Percentiles rank a stretch among this genome's conserved stretches.
Evolutionary conservation across 169 alveolate species (phyloP).

Genomic region (Plasmodium malariae): DNA sequence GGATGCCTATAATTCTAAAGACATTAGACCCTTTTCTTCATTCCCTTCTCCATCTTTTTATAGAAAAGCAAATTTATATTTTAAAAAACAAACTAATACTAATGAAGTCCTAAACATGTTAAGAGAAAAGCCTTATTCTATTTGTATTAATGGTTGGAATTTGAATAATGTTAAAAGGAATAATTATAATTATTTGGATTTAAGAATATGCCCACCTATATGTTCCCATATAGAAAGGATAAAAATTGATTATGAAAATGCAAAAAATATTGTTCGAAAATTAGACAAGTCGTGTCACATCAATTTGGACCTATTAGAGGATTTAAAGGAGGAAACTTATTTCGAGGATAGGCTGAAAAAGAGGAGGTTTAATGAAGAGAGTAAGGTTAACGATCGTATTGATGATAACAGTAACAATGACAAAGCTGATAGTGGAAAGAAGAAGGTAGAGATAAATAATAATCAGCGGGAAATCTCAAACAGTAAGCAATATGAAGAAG

Average conservation of each 20-base stretch:
- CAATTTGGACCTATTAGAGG: not conserved
- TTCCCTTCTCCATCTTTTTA: constrained; percentile 20
- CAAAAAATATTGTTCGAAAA: constrained; percentile 33
- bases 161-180: constrained; percentile 46
- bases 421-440: not conserved
- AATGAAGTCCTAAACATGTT: not conserved
- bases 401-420: not conserved
- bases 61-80: constrained; percentile 61
- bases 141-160: constrained; percentile 22
- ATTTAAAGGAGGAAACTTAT: constrained; percentile 10
- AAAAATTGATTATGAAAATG: constrained; percentile 50
- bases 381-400: not conserved
- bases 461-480: not conserved
- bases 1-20: constrained; percentile 46
- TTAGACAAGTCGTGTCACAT: constrained; percentile 54
- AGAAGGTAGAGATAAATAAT: not conserved
- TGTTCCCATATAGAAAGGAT: constrained; percentile 61
- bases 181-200: constrained; percentile 44
- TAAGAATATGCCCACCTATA: constrained; percentile 68
- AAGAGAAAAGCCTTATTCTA: constrained; percentile 38
- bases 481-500: not conserved
- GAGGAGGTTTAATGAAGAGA: constrained; percentile 22
- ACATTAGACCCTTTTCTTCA: constrained; percentile 21
- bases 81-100: constrained; percentile 28
- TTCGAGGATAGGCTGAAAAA: constrained; percentile 5